Conservation (phyloP, 371 early-diverging fungal genomes). For the Mortierella sp. region DNA sequence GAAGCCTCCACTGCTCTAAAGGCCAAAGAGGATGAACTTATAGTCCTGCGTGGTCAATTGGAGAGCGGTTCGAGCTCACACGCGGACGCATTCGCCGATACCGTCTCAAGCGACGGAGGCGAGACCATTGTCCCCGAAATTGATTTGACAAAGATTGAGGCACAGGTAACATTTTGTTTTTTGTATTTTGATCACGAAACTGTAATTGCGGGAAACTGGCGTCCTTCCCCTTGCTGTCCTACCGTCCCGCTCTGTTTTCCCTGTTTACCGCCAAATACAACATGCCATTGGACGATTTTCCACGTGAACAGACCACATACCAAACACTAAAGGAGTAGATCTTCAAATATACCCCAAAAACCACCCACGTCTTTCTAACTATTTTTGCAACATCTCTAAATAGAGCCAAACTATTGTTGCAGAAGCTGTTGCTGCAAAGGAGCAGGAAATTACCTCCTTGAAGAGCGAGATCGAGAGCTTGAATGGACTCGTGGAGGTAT, state of each 20-base stretch:
- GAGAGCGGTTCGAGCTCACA: slow-evolving; percentile 35
- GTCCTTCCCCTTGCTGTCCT: slow-evolving; percentile 3
- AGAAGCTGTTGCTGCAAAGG: slow-evolving; percentile 51
- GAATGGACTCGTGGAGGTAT: slow-evolving; percentile 53
- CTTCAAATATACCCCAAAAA: not conserved
- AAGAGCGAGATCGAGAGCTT: slow-evolving; percentile 51
- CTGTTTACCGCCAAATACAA: slow-evolving; percentile 8
- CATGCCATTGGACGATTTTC: slow-evolving; percentile 7
- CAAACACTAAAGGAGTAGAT: slow-evolving; percentile 3
- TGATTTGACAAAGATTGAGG: slow-evolving; percentile 52
- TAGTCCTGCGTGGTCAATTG: slow-evolving; percentile 35
- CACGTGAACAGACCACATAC: slow-evolving; percentile 23
- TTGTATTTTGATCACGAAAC: slow-evolving; percentile 12
- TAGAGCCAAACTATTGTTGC: slow-evolving; percentile 51
- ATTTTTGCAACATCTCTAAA: not conserved
- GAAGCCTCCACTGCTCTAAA: slow-evolving; percentile 40
- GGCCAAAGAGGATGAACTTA: slow-evolving; percentile 47
- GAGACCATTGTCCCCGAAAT: slow-evolving; percentile 54
- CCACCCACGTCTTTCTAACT: not conserved
- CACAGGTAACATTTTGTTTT: slow-evolving; percentile 36
- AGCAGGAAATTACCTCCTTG: slow-evolving; percentile 43
- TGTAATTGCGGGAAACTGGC: slow-evolving; percentile 8
- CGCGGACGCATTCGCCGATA: slow-evolving; percentile 41
- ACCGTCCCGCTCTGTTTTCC: slow-evolving; percentile 12
- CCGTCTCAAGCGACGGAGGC: slow-evolving; percentile 55